Evolutionary conservation across 2,329 filamentous ascomycete species (phyloP).

Genomic region (Ilyonectria sp.): DNA sequence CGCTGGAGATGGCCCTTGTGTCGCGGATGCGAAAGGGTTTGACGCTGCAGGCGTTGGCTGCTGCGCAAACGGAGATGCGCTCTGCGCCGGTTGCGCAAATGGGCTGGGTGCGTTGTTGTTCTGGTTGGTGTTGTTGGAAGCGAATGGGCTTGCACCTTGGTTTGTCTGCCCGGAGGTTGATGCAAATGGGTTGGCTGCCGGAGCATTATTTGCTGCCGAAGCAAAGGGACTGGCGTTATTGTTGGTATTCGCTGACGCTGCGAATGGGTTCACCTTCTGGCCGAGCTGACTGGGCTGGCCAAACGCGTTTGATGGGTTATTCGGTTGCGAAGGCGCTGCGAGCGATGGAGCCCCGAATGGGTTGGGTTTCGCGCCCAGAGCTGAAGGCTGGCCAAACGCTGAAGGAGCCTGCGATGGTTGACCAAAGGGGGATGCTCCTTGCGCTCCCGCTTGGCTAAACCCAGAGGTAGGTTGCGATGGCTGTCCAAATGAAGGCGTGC

Average conservation of each 20-base stretch:
- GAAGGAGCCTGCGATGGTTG: slow-evolving; percentile 49
- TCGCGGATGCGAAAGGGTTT: slow-evolving; percentile 48
- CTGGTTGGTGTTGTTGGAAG: slow-evolving; percentile 35
- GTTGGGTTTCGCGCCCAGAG: slow-evolving; percentile 51
- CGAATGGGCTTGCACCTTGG: slow-evolving; percentile 42
- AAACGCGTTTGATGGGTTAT: slow-evolving; percentile 45
- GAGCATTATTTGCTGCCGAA: slow-evolving; percentile 26
- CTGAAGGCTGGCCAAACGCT: slow-evolving; percentile 63
- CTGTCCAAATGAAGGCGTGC: slow-evolving; percentile 58
- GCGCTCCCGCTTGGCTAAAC: slow-evolving; percentile 58
- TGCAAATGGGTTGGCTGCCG: no score
- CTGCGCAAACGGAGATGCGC: slow-evolving; percentile 42
- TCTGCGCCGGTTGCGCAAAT: slow-evolving; percentile 48
- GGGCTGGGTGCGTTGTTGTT: slow-evolving; percentile 39
- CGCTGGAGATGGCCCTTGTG: slow-evolving; percentile 32
- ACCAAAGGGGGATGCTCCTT: slow-evolving; percentile 46
- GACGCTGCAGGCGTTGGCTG: slow-evolving; percentile 36
- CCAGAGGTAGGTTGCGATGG: slow-evolving; percentile 54
- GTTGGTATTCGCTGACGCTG: slow-evolving; percentile 36
- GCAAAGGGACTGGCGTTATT: slow-evolving; percentile 42
- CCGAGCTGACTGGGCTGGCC: slow-evolving; percentile 56
- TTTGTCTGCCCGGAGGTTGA: slow-evolving; percentile 22
- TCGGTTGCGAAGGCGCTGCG: slow-evolving; percentile 54
- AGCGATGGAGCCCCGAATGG: slow-evolving; percentile 54
- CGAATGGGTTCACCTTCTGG: slow-evolving; percentile 58